Evolutionary conservation across 108 stramenopile species (phyloP), one percentile per base, ranked within the genome.

Genomic region (Cyclotella sp.): DNA sequence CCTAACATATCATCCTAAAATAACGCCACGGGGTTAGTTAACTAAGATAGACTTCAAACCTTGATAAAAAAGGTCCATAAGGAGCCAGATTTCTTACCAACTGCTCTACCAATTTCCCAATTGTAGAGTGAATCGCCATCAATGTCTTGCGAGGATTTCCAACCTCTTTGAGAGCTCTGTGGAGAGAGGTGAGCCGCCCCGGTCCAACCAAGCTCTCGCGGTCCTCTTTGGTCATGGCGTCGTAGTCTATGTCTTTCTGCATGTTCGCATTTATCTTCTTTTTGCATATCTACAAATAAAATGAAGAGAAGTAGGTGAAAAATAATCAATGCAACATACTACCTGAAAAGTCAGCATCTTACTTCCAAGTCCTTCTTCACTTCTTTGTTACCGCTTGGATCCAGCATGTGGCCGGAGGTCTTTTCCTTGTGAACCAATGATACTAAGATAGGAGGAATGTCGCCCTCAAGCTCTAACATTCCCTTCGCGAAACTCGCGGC

Each of bases 391-490:
- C 97, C 98, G 22, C 92, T 91, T 22, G 93, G 97, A 81, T 99
- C 98, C 16, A 99, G 89, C 97, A 80, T 80, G 29, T 73, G 79
- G 21, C 57, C 76, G 52, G 73, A 63, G 13, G 83, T 88, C 57
- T 96, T 96, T 62, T 97, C 97, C 71, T 97, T 97, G 84, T 97
- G 97, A 18, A 99, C 98, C 19, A 99, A 77, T n/a, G 93, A 93
- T 3, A 97, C 97, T 3, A 99, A 75, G 72, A 99, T 99, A 5
- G 99, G 99, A 29, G 99, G 97, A n/a, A 99, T 87, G 28, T 93
- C 92, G 18, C 99, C 99, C 80, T 98, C 98, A 15, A 99, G 81
- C 83, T 97, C 98, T 10, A 99, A 80, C 75, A 99, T 73, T 18
- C 98, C 98, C 83, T 99, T 93, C 27, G 79, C 79, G 60, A 80